A percentile compares a stretch with the other conserved stretches of the same genome.
Evolutionary conservation across 2,329 filamentous ascomycete genomes (phyloP).

Genomic region (Aureobasidium sp.): DNA sequence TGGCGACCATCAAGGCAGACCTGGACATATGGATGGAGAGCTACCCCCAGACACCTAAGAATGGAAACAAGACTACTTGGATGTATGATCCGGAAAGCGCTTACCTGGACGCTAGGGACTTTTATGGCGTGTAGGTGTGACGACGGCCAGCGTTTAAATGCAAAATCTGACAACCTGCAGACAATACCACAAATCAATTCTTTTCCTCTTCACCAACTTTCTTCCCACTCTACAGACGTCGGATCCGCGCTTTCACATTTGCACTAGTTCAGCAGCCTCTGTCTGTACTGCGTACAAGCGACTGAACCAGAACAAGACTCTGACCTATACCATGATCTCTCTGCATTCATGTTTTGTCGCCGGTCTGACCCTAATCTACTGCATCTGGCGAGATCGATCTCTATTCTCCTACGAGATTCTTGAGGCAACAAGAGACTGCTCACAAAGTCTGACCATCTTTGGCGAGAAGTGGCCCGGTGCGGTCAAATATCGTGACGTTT

Average conservation of each 20-base stretch:
- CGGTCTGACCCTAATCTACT: not conserved
- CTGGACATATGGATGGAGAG: not conserved
- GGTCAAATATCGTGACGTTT: not conserved
- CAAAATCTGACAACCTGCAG: not conserved
- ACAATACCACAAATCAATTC: not conserved
- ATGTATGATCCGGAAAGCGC: not conserved
- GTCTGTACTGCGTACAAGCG: not conserved
- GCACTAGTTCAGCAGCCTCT: not conserved
- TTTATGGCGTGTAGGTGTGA: not conserved
- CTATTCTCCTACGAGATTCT: not conserved
- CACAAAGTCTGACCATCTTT: not conserved
- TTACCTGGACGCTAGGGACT: not conserved
- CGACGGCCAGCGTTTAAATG: not conserved
- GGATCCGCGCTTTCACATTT: not conserved
- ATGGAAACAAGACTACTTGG: not conserved
- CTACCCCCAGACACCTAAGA: not conserved
- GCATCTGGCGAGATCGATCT: not conserved
- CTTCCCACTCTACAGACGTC: not conserved
- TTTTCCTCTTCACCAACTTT: not conserved
- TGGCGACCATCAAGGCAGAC: not conserved
- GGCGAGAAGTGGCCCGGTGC: not conserved
- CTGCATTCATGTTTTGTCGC: not conserved
- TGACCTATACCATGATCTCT: not conserved
- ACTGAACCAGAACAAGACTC: not conserved
- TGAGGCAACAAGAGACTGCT: not conserved